phyloP scores from a whole-genome alignment of 495 filamentous ascomycete genomes.

The Tirmania nivea region DNA sequence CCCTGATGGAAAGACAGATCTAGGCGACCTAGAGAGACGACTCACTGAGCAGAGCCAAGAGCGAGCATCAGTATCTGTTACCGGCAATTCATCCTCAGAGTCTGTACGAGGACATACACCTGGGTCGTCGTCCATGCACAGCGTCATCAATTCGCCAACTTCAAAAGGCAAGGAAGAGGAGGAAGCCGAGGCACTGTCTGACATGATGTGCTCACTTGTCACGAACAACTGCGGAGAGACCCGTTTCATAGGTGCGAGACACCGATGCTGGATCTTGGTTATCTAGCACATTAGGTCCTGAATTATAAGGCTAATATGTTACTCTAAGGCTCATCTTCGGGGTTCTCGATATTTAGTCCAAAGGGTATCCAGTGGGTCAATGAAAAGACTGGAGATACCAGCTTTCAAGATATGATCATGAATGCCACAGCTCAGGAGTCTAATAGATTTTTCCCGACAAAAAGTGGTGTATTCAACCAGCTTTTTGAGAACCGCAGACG shows the following conservation, averaged over 20 bases:
- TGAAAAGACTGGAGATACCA: slow-evolving; percentile 82
- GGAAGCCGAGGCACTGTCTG: slow-evolving; percentile 74
- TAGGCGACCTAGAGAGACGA: slow-evolving; percentile 31
- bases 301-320: slow-evolving; percentile 9
- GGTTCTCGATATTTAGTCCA: slow-evolving; percentile 94
- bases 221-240: slow-evolving; percentile 94
- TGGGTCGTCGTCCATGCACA: slow-evolving; percentile 17
- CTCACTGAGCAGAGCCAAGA: slow-evolving; percentile 7
- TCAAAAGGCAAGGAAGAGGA: slow-evolving; percentile 27
- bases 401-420: slow-evolving; percentile 91
- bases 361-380: slow-evolving; percentile 99
- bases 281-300: not conserved
- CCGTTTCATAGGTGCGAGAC: slow-evolving; percentile 65
- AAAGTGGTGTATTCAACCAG: slow-evolving; percentile 89
- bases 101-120: slow-evolving; percentile 14
- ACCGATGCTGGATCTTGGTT: not conserved
- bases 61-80: slow-evolving; percentile 8
- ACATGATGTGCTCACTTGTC: slow-evolving; percentile 99
- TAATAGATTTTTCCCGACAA: slow-evolving; percentile 62
- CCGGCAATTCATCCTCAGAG: slow-evolving; percentile 17
- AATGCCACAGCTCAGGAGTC: slow-evolving; percentile 32
- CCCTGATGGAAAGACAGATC: slow-evolving; percentile 67
- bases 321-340: slow-evolving; percentile 67
- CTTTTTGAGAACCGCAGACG: slow-evolving; percentile 74
- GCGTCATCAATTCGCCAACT: slow-evolving; percentile 13